Evolutionary conservation across 2,329 filamentous ascomycete species (phyloP), one percentile per base, ranked within the genome.

Genomic region (Verticillium albo-atrum): DNA sequence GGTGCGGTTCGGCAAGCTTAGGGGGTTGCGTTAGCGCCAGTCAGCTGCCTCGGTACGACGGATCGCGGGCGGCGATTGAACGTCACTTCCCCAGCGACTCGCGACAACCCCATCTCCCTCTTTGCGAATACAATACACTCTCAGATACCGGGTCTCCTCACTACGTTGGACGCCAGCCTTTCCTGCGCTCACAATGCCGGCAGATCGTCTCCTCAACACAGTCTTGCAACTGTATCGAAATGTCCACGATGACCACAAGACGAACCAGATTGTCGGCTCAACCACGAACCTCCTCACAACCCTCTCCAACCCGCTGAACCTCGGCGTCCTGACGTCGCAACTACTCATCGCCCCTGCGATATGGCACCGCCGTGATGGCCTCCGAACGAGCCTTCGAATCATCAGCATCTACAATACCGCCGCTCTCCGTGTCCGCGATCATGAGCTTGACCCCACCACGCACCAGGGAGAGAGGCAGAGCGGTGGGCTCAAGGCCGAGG

Each of bases 321-420:
- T 92, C 67, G 84, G 86, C 47, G 79, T 92, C 14, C 80, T 92
- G 58, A 89, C 89, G 1, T 88, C 87, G 27, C 89, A 92, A 64
- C 80, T 92, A 6, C 81, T 92, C 53, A 84, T 83, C 1, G 87
- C 89, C 0, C 89, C 88, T 3, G 87, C 89, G 9, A 80, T 92
- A 72, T 93, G 89, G 89, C 73, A 76, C 60, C 74, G 79, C 68
- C 82, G 82, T 10, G 81, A 88, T 59, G 85, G 83, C 9, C 76
- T 91, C 35, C 81, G 80, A 15, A 85, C 83, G 2, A 87, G 86
- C 61, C 79, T 89, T 63, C 84, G 86, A 64, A 79, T 90, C 64
- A 81, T 92, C 65, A 86, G 87, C 74, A 82, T 91, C 63, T 92
- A 87, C 77, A 89, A 91, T 72, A 84, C 86, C 4, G 88, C 89